Conservation (phyloP, 2,329 filamentous ascomycete genomes). For the Helminthosporium solani region DNA sequence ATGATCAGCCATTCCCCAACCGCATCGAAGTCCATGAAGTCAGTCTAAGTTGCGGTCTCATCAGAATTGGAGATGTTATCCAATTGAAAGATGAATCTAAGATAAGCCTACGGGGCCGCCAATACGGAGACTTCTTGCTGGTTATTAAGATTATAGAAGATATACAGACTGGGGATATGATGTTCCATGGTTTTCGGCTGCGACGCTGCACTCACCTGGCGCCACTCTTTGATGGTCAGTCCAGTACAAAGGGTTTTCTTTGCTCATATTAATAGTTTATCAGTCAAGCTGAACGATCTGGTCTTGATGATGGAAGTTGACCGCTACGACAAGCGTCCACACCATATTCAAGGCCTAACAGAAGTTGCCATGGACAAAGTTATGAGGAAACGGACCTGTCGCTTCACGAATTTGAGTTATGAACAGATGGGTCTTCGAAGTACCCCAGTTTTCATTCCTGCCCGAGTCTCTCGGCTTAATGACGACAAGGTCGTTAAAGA, state of each 20-base stretch:
- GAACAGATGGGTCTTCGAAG: neutral
- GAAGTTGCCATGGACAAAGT: slow-evolving; percentile 13
- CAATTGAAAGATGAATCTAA: neutral
- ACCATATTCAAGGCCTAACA: slow-evolving; percentile 15
- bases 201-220: slow-evolving; percentile 18
- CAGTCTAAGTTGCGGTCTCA: neutral
- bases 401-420: neutral
- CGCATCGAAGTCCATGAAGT: neutral
- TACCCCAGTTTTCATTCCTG: neutral
- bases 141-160: slow-evolving; percentile 21
- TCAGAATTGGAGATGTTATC: neutral
- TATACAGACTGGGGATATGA: slow-evolving; percentile 15
- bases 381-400: slow-evolving; percentile 1
- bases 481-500: slow-evolving; percentile 1
- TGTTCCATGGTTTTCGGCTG: slow-evolving; percentile 22
- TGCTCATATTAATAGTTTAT: neutral
- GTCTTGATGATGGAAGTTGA: slow-evolving; percentile 16
- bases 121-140: slow-evolving; percentile 23
- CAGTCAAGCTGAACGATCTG: slow-evolving; percentile 26
- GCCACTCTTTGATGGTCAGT: slow-evolving; percentile 14
- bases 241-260: neutral
- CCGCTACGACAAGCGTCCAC: slow-evolving; percentile 9
- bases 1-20: neutral
- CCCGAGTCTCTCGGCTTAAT: neutral
- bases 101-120: neutral